Conservation (phyloP, 148 eudicot genomes). For the Spergularia marina region DNA sequence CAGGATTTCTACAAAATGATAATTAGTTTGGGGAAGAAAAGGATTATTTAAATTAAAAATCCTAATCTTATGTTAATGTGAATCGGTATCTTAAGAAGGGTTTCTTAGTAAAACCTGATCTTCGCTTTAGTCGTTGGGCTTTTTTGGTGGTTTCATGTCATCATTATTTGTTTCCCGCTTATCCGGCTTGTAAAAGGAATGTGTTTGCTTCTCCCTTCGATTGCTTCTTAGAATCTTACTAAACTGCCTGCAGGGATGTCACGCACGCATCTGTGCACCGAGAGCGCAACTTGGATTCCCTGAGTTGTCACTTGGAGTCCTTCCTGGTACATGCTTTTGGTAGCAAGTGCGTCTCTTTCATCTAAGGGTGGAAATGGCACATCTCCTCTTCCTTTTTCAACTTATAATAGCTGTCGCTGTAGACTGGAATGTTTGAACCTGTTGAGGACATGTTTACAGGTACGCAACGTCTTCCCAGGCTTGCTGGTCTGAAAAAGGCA, state of each 20-base stretch:
- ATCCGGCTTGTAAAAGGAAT: background rate
- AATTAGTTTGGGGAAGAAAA: background rate
- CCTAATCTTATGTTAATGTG: too few relatives aligned
- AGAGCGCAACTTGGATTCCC: slow-evolving; percentile 86
- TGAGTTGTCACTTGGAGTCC: slow-evolving; percentile 81
- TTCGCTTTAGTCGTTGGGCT: background rate
- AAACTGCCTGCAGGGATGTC: slow-evolving; percentile 61
- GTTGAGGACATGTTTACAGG: slow-evolving; percentile 40
- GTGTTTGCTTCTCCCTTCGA: background rate
- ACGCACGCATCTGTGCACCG: slow-evolving; percentile 83
- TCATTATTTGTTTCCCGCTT: too few relatives aligned
- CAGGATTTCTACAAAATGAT: background rate
- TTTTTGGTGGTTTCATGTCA: background rate
- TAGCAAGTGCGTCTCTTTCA: slow-evolving; percentile 2
- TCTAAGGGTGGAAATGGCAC: background rate
- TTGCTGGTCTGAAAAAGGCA: slow-evolving; percentile 71
- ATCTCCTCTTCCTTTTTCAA: background rate
- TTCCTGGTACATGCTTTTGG: slow-evolving; percentile 55
- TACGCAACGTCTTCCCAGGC: slow-evolving; percentile 96
- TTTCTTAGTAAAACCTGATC: background rate
- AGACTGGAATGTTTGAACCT: background rate
- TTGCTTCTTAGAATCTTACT: slow-evolving; percentile 3
- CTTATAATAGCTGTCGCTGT: background rate
- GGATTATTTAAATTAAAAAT: background rate
- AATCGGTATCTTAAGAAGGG: too few relatives aligned